Conservation (phyloP, 73 alveolate genomes). For the Diophrys sp. region DNA sequence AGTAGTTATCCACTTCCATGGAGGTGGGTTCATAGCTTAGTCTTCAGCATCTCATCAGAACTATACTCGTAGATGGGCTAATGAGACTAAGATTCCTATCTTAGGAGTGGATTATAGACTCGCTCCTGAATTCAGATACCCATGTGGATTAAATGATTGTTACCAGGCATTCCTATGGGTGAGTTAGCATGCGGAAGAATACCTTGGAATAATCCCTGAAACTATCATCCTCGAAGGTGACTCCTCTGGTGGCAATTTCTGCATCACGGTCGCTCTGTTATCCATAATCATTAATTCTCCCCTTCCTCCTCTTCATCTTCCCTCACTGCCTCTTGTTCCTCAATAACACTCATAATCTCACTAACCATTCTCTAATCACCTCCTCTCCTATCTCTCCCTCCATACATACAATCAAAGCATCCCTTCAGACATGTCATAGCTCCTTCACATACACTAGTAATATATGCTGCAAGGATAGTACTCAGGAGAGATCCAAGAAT, state of each 20-base stretch:
- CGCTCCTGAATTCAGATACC: slow-evolving; percentile 79
- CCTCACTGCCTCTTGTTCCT: not conserved
- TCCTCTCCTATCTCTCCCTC: not conserved
- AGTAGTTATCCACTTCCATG: slow-evolving; percentile 75
- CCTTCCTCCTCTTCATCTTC: not conserved
- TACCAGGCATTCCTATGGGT: slow-evolving; percentile 87
- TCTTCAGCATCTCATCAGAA: slow-evolving; percentile 66
- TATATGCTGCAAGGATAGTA: not conserved
- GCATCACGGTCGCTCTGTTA: slow-evolving; percentile 42
- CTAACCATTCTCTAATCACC: not conserved
- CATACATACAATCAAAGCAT: not conserved
- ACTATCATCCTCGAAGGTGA: slow-evolving; percentile 74
- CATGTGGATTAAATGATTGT: slow-evolving; percentile 87
- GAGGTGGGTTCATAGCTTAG: slow-evolving; percentile 86
- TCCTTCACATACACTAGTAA: not conserved
- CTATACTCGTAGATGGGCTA: slow-evolving; percentile 91
- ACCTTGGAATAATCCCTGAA: slow-evolving; percentile 58
- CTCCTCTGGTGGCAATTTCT: slow-evolving; percentile 67
- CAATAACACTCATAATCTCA: not conserved
- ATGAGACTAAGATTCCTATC: slow-evolving; percentile 64
- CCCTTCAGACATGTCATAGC: not conserved
- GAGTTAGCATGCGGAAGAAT: slow-evolving; percentile 57
- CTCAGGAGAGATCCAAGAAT: not conserved
- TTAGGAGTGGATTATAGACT: slow-evolving; percentile 87
- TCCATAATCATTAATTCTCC: not conserved